Percentiles rank a stretch among this genome's conserved stretches.
phyloP scores from a whole-genome alignment of 805 yeast species.

The Ogataea trehalophila region DNA sequence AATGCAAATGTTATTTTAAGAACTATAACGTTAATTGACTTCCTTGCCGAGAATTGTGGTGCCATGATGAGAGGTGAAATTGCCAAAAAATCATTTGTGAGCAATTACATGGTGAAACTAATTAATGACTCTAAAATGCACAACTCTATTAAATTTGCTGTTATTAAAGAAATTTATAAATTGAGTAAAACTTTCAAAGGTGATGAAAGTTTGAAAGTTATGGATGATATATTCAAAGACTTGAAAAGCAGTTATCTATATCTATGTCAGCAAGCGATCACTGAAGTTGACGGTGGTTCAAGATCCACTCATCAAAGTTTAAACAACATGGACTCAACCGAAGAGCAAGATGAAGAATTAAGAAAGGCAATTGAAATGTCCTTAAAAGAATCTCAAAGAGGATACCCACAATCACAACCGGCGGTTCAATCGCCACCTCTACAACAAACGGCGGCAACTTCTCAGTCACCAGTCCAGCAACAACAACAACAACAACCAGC shows the following conservation, averaged over 20 bases:
- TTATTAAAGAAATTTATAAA: slow-evolving; percentile 65
- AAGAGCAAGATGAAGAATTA: slow-evolving; percentile 71
- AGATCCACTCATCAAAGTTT: background rate
- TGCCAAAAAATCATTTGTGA: slow-evolving; percentile 52
- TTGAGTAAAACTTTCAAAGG: slow-evolving; percentile 56
- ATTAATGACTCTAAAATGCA: slow-evolving; percentile 56
- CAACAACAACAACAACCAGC: slow-evolving; percentile 14
- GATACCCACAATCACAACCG: slow-evolving; percentile 7
- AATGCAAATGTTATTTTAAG: slow-evolving; percentile 67
- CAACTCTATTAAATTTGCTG: slow-evolving; percentile 55
- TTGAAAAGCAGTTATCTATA: slow-evolving; percentile 41
- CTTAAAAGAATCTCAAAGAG: slow-evolving; percentile 50
- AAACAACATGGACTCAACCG: slow-evolving; percentile 1
- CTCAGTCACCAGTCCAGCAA: slow-evolving; percentile 10
- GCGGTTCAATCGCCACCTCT: background rate
- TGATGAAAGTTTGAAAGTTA: slow-evolving; percentile 74
- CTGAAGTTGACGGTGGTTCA: slow-evolving; percentile 24
- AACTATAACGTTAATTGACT: slow-evolving; percentile 47
- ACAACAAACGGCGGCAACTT: background rate
- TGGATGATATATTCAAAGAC: slow-evolving; percentile 55
- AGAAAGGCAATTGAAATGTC: slow-evolving; percentile 73
- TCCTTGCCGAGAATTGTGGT: slow-evolving; percentile 76
- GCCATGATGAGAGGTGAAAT: slow-evolving; percentile 60
- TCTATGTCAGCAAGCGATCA: slow-evolving; percentile 27
- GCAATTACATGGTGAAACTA: slow-evolving; percentile 39